Conservation (phyloP, 441 rosid species). For the Adansonia gregorii region DNA sequence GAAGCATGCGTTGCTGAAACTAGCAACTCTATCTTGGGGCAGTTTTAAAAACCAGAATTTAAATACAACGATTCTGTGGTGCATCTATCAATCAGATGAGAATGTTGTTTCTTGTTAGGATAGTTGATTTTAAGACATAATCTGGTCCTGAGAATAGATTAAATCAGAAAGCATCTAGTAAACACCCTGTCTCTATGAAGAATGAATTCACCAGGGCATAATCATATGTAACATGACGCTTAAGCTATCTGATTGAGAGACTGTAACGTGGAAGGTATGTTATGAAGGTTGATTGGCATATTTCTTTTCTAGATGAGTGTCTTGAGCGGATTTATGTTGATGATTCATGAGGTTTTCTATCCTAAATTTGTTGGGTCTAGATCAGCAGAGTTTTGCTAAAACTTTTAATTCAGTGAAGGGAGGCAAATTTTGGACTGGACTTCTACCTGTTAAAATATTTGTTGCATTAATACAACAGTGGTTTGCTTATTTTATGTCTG, state of each 20-base stretch:
- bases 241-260: background rate
- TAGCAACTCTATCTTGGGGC: background rate
- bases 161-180: background rate
- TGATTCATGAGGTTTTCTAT: conserved; percentile 4
- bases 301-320: background rate
- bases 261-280: background rate
- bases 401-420: background rate
- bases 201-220: background rate
- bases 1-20: background rate
- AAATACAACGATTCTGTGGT: background rate
- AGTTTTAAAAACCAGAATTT: background rate
- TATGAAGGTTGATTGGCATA: conserved; percentile 12
- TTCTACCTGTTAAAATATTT: background rate
- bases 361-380: background rate
- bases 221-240: background rate
- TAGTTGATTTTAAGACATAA: background rate
- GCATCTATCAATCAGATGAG: background rate
- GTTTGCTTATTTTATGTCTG: conserved; percentile 5
- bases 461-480: background rate
- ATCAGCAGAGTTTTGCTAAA: conserved; percentile 12
- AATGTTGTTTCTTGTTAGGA: background rate
- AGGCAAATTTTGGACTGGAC: background rate
- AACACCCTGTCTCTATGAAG: background rate
- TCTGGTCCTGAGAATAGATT: conserved; percentile 6
- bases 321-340: conserved; percentile 3